Conservation (phyloP, 805 yeast species). For the Metschnikowia colocasiae region DNA sequence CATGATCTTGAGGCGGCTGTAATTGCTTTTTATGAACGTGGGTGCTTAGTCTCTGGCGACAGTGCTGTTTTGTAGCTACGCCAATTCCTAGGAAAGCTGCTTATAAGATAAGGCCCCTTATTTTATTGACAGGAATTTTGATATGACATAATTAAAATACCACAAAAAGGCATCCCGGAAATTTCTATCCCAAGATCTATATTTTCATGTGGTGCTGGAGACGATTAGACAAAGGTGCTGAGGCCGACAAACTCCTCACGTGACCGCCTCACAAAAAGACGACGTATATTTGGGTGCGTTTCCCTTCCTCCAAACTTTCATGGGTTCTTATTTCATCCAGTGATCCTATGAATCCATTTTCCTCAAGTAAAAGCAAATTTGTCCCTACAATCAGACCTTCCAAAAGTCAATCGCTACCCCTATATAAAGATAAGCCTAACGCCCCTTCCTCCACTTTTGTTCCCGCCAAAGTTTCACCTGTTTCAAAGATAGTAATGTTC, state of each 20-base stretch:
- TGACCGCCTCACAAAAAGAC: background rate
- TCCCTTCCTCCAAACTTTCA: background rate
- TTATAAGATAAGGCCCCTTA: too few species aligned
- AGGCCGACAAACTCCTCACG: background rate
- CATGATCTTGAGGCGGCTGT: background rate
- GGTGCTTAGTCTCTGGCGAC: background rate
- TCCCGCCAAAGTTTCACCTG: conserved; percentile 8
- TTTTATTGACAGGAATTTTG: too few species aligned
- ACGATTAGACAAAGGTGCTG: background rate
- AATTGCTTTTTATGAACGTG: background rate
- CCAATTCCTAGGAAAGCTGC: too few species aligned
- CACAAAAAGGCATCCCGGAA: background rate
- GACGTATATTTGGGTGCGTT: background rate
- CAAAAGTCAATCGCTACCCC: conserved; percentile 14
- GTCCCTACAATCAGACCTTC: conserved; percentile 10
- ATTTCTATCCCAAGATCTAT: background rate
- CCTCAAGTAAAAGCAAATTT: conserved; percentile 11
- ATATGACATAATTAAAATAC: background rate
- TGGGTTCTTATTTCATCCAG: background rate
- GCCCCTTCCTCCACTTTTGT: conserved; percentile 6
- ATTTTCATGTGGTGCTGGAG: background rate
- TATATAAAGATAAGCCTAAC: conserved; percentile 20
- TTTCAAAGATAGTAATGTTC: conserved; percentile 13
- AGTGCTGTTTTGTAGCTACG: background rate
- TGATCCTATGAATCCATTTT: conserved; percentile 15